A percentile compares a stretch with the other conserved stretches of the same genome.
phyloP scores from a whole-genome alignment of 495 filamentous ascomycete genomes.

The Amorphotheca resinae region DNA sequence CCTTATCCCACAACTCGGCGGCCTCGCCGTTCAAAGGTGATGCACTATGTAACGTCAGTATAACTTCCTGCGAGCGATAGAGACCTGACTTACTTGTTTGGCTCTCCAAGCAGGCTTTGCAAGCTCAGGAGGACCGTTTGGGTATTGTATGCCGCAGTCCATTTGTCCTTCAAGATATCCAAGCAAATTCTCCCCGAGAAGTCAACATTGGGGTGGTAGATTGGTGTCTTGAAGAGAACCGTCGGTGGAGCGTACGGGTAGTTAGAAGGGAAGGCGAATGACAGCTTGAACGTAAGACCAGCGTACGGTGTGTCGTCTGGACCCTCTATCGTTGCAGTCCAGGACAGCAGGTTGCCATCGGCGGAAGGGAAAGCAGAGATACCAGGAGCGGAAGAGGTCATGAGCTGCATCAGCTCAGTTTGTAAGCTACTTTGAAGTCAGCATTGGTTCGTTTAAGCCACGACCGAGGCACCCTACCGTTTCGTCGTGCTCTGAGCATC shows the following conservation, averaged over 20 bases:
- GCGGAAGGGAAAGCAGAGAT: constrained; percentile 89
- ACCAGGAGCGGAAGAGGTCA: constrained; percentile 86
- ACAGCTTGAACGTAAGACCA: constrained; percentile 81
- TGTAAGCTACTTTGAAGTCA: constrained; percentile 53
- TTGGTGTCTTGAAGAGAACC: constrained; percentile 86
- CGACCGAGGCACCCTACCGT: constrained; percentile 37
- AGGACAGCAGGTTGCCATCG: constrained; percentile 79
- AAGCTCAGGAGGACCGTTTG: constrained; percentile 85
- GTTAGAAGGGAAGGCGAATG: constrained; percentile 78
- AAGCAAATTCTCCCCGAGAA: constrained; percentile 88
- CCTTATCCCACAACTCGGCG: constrained; percentile 87
- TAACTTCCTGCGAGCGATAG: neutral
- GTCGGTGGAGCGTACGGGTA: constrained; percentile 91
- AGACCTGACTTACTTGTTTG: constrained; percentile 69
- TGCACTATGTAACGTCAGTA: constrained; percentile 41
- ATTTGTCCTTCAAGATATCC: constrained; percentile 97
- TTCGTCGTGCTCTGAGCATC: constrained; percentile 69
- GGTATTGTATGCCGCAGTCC: constrained; percentile 88
- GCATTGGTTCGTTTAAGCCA: constrained; percentile 2
- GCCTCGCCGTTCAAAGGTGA: constrained; percentile 94
- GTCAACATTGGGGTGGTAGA: constrained; percentile 91
- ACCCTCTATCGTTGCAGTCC: constrained; percentile 88
- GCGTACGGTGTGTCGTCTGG: constrained; percentile 88
- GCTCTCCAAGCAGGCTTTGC: constrained; percentile 91
- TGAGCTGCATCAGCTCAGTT: constrained; percentile 93